These are phyloP conservation scores for Botrytis fragariae DNA, from an alignment of 2,329 filamentous ascomycete genomes.

Conservation along the genomic window DNA sequence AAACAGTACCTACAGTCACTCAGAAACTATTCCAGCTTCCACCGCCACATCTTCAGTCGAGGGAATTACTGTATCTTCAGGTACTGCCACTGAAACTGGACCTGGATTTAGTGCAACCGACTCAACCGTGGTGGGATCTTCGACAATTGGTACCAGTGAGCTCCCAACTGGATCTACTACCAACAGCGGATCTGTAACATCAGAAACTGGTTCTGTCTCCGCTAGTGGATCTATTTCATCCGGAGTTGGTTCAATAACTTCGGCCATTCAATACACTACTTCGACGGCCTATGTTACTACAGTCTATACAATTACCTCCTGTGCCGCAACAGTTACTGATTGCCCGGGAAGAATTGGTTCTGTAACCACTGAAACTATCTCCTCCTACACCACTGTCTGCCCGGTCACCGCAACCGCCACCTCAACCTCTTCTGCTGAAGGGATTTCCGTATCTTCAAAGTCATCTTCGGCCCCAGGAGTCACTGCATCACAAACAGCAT, in stretches of 20 bases:
- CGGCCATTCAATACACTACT: not conserved
- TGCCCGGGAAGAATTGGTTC: constrained; percentile 45
- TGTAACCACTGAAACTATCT: constrained; percentile 41
- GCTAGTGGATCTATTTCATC: not conserved
- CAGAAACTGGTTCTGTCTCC: not conserved
- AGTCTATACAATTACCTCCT: constrained; percentile 51
- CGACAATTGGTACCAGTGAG: not conserved
- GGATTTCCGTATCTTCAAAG: not conserved
- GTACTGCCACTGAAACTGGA: not conserved
- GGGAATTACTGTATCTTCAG: not conserved
- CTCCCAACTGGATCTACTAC: not conserved
- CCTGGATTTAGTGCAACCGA: not conserved
- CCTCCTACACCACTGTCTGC: constrained; percentile 42
- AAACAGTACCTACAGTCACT: constrained; percentile 14
- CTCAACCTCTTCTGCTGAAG: constrained; percentile 41
- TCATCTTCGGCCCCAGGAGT: not conserved
- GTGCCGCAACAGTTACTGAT: constrained; percentile 47
- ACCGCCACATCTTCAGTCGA: constrained; percentile 7
- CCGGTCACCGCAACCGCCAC: constrained; percentile 34
- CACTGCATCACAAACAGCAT: not conserved
- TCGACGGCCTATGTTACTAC: constrained; percentile 47
- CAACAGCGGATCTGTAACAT: not conserved
- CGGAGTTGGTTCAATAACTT: not conserved
- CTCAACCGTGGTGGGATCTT: not conserved
- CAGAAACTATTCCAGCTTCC: not conserved